Percentiles rank a stretch among this genome's conserved stretches.
Evolutionary conservation across 140 eudicot species (phyloP).

Genomic region (Senecio squalidus): DNA sequence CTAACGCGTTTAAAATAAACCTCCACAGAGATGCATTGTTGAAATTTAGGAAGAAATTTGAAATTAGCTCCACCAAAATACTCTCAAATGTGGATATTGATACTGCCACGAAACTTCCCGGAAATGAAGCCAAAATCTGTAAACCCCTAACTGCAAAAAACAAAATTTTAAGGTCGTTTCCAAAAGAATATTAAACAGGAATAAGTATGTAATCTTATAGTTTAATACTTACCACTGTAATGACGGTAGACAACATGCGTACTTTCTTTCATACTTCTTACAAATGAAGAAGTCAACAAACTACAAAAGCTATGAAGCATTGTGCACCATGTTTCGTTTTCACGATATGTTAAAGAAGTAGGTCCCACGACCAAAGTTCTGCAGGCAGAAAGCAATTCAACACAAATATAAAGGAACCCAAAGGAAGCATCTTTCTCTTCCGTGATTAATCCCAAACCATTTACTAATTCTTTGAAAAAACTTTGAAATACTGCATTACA

Average conservation of each 20-base stretch:
- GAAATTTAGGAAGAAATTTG: constrained; percentile 33
- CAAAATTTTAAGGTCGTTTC: neutral
- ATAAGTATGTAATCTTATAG: neutral
- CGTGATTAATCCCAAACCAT: constrained; percentile 35
- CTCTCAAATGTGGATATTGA: constrained; percentile 52
- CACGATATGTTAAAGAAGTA: constrained; percentile 13
- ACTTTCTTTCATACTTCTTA: constrained; percentile 38
- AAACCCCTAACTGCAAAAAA: constrained; percentile 65
- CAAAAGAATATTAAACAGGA: neutral
- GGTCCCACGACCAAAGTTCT: constrained; percentile 46
- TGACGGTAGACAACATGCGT: constrained; percentile 25
- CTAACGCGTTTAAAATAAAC: constrained; percentile 44
- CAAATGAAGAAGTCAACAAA: constrained; percentile 41
- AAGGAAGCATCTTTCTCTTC: constrained; percentile 35
- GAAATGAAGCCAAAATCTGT: constrained; percentile 76
- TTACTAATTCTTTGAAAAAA: constrained; percentile 45
- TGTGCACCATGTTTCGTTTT: constrained; percentile 53
- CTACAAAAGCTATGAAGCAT: constrained; percentile 45
- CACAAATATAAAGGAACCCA: constrained; percentile 56
- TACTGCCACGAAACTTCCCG: constrained; percentile 50
- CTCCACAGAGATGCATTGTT: constrained; percentile 47
- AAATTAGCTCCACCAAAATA: constrained; percentile 49
- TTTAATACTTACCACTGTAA: constrained; percentile 41
- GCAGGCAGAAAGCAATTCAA: constrained; percentile 71
- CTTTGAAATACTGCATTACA: constrained; percentile 63